Evolutionary conservation across 768 basidiomycete species (phyloP).

Genomic region (Termitomyces sp.): DNA sequence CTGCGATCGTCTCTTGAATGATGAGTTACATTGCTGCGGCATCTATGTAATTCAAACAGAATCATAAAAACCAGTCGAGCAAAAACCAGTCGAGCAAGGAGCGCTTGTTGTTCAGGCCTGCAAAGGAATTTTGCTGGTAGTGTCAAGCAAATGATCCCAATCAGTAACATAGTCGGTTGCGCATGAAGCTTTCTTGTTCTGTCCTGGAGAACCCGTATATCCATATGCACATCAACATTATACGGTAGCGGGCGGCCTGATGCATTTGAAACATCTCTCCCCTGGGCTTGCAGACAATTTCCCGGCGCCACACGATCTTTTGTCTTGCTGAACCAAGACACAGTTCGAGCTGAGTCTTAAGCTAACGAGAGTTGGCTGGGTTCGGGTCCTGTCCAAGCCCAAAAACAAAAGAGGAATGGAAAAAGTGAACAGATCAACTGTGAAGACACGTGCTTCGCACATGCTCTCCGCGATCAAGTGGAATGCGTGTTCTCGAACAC

Average conservation of each 20-base stretch:
- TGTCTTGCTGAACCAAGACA: not conserved
- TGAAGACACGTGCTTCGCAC: too few species aligned
- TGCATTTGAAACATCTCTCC: not conserved
- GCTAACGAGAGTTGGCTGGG: too few species aligned
- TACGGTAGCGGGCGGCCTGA: not conserved
- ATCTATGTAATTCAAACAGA: not conserved
- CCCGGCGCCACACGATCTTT: too few species aligned
- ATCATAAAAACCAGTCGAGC: not conserved
- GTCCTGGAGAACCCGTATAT: not conserved
- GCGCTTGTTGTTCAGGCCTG: not conserved
- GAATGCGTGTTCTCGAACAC: too few species aligned
- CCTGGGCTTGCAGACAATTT: not conserved
- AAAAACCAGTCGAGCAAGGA: not conserved
- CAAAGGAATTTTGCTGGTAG: not conserved
- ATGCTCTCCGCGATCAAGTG: too few species aligned
- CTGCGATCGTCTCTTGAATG: not conserved
- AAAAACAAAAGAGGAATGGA: too few species aligned
- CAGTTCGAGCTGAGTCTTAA: too few species aligned
- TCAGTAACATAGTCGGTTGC: not conserved
- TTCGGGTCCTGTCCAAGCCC: too few species aligned
- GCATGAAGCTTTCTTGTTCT: not conserved
- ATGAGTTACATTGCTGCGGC: not conserved
- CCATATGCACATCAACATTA: not conserved
- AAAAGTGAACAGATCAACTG: too few species aligned
- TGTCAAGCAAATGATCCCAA: not conserved